A percentile compares a stretch with the other conserved stretches of the same genome.
These are phyloP conservation scores for Candida ulmi DNA, from an alignment of 805 yeast genomes.

Conservation along the genomic window DNA sequence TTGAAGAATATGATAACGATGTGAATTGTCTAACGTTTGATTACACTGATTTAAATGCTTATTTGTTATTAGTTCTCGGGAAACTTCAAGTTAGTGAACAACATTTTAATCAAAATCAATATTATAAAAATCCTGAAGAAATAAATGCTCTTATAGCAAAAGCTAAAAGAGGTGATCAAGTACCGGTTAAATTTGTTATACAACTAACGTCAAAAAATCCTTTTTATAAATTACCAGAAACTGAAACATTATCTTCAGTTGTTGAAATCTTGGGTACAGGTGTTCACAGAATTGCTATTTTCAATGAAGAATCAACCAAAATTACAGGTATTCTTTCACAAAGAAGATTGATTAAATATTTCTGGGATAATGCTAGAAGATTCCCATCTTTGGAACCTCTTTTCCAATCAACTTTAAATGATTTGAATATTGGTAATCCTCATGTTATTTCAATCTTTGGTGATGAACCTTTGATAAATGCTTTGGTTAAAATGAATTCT, in stretches of 20 bases:
- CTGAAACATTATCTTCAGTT: conserved; percentile 64
- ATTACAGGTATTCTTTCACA: conserved; percentile 87
- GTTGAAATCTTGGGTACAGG: conserved; percentile 91
- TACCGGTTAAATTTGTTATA: conserved; percentile 86
- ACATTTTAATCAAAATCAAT: conserved; percentile 20
- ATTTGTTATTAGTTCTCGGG: conserved; percentile 77
- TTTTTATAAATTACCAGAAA: conserved; percentile 68
- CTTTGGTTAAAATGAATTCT: conserved; percentile 76
- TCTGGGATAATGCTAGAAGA: conserved; percentile 90
- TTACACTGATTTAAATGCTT: conserved; percentile 85
- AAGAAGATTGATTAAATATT: conserved; percentile 73
- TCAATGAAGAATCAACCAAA: conserved; percentile 42
- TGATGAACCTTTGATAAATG: conserved; percentile 83
- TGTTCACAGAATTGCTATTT: conserved; percentile 87
- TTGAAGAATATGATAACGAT: conserved; percentile 48
- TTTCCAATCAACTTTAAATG: conserved; percentile 61
- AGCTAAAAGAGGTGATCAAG: conserved; percentile 85
- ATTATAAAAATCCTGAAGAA: conserved; percentile 30
- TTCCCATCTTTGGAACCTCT: conserved; percentile 78
- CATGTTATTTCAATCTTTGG: conserved; percentile 79
- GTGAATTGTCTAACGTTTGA: conserved; percentile 81
- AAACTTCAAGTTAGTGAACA: conserved; percentile 40
- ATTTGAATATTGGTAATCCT: conserved; percentile 67
- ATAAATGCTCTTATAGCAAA: conserved; percentile 40
- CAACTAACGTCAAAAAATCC: conserved; percentile 85